These are phyloP conservation scores for Hibiscus mutabilis DNA, from an alignment of 345 rosid genomes.

Conservation along the genomic window DNA sequence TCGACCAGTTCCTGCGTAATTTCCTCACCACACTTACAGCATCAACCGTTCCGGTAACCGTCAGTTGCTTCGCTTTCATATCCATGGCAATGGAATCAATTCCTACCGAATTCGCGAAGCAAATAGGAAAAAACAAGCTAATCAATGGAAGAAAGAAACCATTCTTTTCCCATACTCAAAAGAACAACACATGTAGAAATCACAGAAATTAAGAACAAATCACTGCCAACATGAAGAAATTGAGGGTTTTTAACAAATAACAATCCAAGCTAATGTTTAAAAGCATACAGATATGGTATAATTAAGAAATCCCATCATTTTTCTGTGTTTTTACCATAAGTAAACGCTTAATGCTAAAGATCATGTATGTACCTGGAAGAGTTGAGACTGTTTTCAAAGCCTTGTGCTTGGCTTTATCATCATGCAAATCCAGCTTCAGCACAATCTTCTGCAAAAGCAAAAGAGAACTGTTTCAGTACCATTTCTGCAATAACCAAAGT, in stretches of 20 bases:
- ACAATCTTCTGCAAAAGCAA: constrained; percentile 62
- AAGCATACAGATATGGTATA: no score
- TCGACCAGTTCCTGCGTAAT: constrained; percentile 71
- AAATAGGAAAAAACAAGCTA: neutral
- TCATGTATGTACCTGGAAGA: constrained; percentile 48
- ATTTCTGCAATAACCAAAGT: neutral
- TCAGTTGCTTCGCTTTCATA: constrained; percentile 70
- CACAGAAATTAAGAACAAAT: neutral
- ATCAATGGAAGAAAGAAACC: neutral
- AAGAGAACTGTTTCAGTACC: constrained; percentile 18
- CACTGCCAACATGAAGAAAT: neutral
- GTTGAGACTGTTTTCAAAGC: constrained; percentile 78
- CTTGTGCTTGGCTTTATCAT: constrained; percentile 79
- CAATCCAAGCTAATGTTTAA: neutral
- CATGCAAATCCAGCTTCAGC: constrained; percentile 65
- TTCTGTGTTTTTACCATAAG: neutral
- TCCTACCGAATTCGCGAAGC: constrained; percentile 28
- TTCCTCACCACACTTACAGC: constrained; percentile 64
- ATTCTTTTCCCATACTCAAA: neutral
- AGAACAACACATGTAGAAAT: neutral
- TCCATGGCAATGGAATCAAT: constrained; percentile 79
- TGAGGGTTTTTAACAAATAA: neutral
- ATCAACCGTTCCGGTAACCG: constrained; percentile 71
- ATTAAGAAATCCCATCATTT: neutral
- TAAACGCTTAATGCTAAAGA: neutral